Percentiles rank a stretch among this genome's conserved stretches.
phyloP scores from a whole-genome alignment of 305 asterid species.

The Rubia peregrina region DNA sequence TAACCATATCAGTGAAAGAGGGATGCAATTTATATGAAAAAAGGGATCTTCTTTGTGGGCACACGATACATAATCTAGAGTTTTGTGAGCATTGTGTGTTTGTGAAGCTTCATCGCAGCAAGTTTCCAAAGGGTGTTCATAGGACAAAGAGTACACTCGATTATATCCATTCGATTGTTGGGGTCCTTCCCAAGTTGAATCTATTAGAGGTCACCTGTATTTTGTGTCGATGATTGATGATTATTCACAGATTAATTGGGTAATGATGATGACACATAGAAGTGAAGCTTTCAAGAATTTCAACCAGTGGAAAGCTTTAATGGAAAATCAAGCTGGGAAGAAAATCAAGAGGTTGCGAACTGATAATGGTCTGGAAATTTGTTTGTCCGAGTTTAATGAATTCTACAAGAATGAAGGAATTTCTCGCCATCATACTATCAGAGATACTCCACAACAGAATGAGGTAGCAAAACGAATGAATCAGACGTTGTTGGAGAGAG shows the following conservation, averaged over 20 bases:
- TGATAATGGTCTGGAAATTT: too few relatives aligned
- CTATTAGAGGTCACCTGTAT: not conserved
- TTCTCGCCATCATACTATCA: not conserved
- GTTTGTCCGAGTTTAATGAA: not conserved
- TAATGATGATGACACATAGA: not conserved
- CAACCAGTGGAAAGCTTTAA: not conserved
- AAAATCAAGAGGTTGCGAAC: too few relatives aligned
- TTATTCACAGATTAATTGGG: not conserved
- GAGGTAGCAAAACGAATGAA: too few relatives aligned
- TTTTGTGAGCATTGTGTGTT: not conserved
- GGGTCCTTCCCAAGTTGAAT: not conserved
- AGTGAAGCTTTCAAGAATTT: not conserved
- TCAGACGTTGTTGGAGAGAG: too few relatives aligned
- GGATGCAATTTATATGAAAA: not conserved
- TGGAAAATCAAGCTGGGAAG: not conserved
- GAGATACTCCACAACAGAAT: too few relatives aligned
- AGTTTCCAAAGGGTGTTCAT: not conserved
- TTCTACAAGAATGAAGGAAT: not conserved
- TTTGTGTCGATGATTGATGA: not conserved
- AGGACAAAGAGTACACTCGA: not conserved
- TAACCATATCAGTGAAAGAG: not conserved
- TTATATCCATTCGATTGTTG: not conserved
- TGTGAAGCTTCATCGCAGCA: not conserved
- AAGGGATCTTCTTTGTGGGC: not conserved
- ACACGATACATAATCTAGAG: too few relatives aligned